Percentiles rank a stretch among this genome's conserved stretches.
phyloP scores from a whole-genome alignment of 345 rosid genomes.

The Brassica rapa region DNA sequence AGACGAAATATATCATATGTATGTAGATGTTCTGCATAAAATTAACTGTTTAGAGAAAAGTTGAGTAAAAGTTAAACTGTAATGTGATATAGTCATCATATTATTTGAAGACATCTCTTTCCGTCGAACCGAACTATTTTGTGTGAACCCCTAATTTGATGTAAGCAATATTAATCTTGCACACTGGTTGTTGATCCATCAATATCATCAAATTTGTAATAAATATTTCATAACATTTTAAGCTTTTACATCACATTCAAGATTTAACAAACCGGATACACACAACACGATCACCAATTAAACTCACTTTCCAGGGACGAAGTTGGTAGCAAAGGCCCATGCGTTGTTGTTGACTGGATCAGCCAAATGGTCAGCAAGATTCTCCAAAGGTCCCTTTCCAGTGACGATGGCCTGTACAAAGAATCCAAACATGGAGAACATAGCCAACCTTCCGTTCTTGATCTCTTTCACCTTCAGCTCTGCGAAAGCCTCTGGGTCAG shows the following conservation, averaged over 20 bases:
- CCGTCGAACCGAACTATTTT: background rate
- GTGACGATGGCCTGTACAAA: conserved; percentile 84
- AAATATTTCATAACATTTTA: conserved; percentile 11
- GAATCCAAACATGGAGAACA: conserved; percentile 91
- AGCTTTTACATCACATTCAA: conserved; percentile 14
- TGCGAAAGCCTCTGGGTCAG: conserved; percentile 81
- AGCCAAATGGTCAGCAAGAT: conserved; percentile 78
- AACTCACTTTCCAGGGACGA: conserved; percentile 78
- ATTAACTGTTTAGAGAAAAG: background rate
- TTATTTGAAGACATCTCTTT: background rate
- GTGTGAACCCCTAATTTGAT: background rate
- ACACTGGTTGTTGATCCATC: background rate
- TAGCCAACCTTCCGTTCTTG: conserved; percentile 81
- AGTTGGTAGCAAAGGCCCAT: conserved; percentile 88
- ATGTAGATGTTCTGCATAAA: background rate
- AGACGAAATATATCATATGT: background rate
- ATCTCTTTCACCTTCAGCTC: conserved; percentile 82
- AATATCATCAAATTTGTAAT: background rate
- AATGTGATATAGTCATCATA: background rate
- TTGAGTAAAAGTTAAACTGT: background rate
- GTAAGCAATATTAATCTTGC: background rate
- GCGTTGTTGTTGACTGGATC: conserved; percentile 91
- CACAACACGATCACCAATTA: background rate
- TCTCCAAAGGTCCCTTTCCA: conserved; percentile 77
- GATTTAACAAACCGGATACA: conserved; percentile 12